These are phyloP conservation scores for Cyphellophora attinorum DNA, from an alignment of 2,329 filamentous ascomycete genomes.

Conservation along the genomic window DNA sequence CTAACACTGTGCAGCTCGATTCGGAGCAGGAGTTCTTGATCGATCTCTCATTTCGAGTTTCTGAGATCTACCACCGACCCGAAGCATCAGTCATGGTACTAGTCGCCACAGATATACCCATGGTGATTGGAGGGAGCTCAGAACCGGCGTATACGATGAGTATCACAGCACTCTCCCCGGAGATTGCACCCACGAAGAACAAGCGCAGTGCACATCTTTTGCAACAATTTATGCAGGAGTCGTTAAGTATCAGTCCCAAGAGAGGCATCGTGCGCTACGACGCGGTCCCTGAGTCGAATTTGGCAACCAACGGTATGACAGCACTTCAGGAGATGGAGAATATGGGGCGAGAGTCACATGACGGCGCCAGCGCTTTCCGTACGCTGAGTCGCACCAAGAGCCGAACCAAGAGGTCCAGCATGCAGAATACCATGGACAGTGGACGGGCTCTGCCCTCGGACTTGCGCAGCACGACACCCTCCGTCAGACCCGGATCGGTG, in stretches of 20 bases:
- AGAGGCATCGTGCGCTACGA: constrained; percentile 67
- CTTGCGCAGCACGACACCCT: no score
- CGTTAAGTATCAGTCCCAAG: constrained; percentile 54
- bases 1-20: constrained; percentile 42
- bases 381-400: constrained; percentile 26
- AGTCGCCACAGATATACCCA: constrained; percentile 64
- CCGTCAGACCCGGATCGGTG: no score
- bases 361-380: constrained; percentile 29
- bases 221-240: constrained; percentile 63
- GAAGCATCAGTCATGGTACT: constrained; percentile 65
- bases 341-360: constrained; percentile 35
- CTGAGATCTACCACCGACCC: constrained; percentile 64
- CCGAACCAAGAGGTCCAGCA: constrained; percentile 17
- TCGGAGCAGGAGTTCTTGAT: constrained; percentile 68
- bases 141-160: constrained; percentile 72
- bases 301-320: constrained; percentile 63
- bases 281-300: constrained; percentile 58
- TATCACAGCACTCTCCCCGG: constrained; percentile 58
- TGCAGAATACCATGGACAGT: not conserved
- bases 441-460: no score
- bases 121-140: constrained; percentile 65
- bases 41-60: constrained; percentile 62
- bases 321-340: constrained; percentile 58
- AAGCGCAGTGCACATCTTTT: constrained; percentile 71
- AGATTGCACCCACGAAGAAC: constrained; percentile 66